Evolutionary conservation across 768 basidiomycete genomes (phyloP).

Genomic region (Russula vinacea): DNA sequence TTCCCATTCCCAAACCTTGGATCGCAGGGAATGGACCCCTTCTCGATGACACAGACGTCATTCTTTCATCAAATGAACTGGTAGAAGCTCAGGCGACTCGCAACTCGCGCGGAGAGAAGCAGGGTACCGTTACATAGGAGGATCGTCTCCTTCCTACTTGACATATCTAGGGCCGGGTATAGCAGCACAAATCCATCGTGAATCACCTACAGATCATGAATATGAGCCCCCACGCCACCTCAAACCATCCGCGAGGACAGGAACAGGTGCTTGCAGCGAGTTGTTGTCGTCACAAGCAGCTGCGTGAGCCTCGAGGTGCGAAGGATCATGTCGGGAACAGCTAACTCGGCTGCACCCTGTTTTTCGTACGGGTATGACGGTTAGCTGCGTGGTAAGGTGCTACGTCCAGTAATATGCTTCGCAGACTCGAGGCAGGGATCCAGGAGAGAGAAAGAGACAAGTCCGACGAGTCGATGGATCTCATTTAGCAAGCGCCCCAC

Average conservation of each 20-base stretch:
- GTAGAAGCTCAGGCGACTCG: background rate
- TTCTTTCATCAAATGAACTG: constrained; percentile 7
- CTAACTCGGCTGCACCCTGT: constrained; percentile 3
- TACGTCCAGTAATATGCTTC: background rate
- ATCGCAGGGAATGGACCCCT: constrained; percentile 1
- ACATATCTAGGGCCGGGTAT: background rate
- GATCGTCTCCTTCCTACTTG: constrained; percentile 12
- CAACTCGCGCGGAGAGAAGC: background rate
- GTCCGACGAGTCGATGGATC: constrained; percentile 5
- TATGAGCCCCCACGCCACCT: background rate
- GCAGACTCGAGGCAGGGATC: constrained; percentile 3
- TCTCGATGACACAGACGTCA: constrained; percentile 3
- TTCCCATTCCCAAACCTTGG: background rate
- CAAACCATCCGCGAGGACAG: background rate
- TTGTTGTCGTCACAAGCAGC: constrained; percentile 10
- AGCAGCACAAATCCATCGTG: background rate
- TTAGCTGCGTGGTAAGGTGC: background rate
- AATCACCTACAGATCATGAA: constrained; percentile 5
- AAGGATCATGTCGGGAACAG: background rate
- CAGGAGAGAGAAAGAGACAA: too few relatives aligned
- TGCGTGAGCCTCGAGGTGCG: constrained; percentile 15
- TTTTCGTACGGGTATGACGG: background rate
- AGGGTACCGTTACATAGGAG: background rate
- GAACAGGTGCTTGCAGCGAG: constrained; percentile 16
- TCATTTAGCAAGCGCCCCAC: constrained; percentile 1